Evolutionary conservation across 306 rosid species (phyloP).

Genomic region (Albizia julibrissin): DNA sequence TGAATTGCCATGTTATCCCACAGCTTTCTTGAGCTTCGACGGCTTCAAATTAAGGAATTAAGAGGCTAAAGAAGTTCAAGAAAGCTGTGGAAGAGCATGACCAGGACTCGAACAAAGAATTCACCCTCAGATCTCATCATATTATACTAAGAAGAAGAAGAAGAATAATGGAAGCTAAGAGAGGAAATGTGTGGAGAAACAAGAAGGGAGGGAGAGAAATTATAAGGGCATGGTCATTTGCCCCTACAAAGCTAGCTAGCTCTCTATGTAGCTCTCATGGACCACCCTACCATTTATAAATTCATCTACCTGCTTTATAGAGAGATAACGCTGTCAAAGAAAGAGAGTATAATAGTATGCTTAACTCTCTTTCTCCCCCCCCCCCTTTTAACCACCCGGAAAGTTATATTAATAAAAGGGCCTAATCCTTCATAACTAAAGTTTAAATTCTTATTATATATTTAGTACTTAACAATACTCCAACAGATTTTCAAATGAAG

Average conservation of each 20-base stretch:
- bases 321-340: conserved; percentile 31
- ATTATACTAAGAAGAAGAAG: background rate
- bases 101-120: conserved; percentile 50
- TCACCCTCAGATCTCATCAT: conserved; percentile 49
- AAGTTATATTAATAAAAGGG: background rate
- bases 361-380: background rate
- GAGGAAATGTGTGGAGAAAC: background rate
- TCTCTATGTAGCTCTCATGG: conserved; percentile 36
- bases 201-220: background rate
- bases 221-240: conserved; percentile 37
- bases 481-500: too few relatives aligned
- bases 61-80: conserved; percentile 79
- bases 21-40: conserved; percentile 97
- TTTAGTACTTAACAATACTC: too few relatives aligned
- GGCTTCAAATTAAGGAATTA: conserved; percentile 22
- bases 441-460: too few relatives aligned
- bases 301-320: conserved; percentile 73
- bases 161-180: background rate
- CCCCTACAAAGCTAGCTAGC: conserved; percentile 35
- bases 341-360: background rate
- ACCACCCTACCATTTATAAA: conserved; percentile 76
- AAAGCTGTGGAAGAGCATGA: conserved; percentile 99
- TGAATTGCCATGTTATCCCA: conserved; percentile 86
- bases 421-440: too few relatives aligned
- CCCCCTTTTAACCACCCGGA: background rate